Base-by-base conservation (phyloP, 345 rosid species). In the Citrus sp. region DNA sequence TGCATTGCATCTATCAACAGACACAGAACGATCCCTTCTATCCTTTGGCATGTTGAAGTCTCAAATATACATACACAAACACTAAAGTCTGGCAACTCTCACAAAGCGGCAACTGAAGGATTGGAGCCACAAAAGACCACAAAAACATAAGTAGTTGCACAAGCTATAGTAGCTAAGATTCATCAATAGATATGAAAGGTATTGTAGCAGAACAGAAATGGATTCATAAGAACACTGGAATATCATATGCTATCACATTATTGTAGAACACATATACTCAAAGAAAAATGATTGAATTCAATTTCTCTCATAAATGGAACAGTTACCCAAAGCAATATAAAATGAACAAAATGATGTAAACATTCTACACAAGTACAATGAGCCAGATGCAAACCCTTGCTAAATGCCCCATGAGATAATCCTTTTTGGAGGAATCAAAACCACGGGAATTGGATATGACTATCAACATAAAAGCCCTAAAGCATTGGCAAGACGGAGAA, bases 21-120 rank as follows among this genome's bases (percentile, higher is more conserved):
- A 91, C 38, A 87, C 79, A 1, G 95, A 91, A 5, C 93, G 89
- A 37, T 86, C 92, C 90, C 92, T 96, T 83, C 92, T 94, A 85
- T 91, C 92, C 88, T 96, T 96, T 28, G 98, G 94, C 99, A 96
- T 96, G 67, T 74, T 81, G 68, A 76, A 79, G 67, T 24, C 68
- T 58, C 55, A 81, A 77, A 76, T 67, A 56, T 71, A 56, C 49
- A 72, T 30, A 75, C 46, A 35, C 22, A 65, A 76, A 75, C 46
- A 46, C 75, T 34, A 71, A 59, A 61, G 64, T 54, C 40, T 46
- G 19, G 60, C 61, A 68, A 42, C 80, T 77, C 72, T 61, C 61
- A 78, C 67, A 64, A 70, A 28, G 74, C 64, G 46, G 77, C 63
- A 59, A 67, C 80, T 73, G 75, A 67, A 60, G 34, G 32, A 67